Conservation (phyloP, 495 filamentous ascomycete species). For the Penicillium bovifimosum region DNA sequence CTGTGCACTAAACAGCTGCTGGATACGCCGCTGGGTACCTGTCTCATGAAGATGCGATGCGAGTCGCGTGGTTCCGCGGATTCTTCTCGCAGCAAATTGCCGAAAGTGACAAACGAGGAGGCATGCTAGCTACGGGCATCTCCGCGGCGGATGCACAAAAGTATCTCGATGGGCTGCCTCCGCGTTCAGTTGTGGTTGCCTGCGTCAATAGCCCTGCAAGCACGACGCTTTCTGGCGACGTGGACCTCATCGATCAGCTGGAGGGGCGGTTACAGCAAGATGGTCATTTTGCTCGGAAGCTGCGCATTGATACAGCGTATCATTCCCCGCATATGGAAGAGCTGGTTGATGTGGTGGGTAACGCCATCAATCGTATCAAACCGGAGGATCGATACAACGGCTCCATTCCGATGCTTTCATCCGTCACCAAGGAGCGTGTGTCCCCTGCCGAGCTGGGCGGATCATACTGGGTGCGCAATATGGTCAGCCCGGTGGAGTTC, state of each 20-base stretch:
- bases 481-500: slow-evolving; percentile 41
- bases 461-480: slow-evolving; percentile 41
- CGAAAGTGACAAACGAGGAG: slow-evolving; percentile 27
- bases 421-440: slow-evolving; percentile 26
- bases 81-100: slow-evolving; percentile 38
- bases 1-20: slow-evolving; percentile 7
- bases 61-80: slow-evolving; percentile 31
- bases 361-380: slow-evolving; percentile 17
- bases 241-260: slow-evolving; percentile 29
- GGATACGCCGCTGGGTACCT: slow-evolving; percentile 31
- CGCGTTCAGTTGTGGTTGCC: slow-evolving; percentile 28
- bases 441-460: slow-evolving; percentile 17
- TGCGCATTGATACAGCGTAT: slow-evolving; percentile 53
- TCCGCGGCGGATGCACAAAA: slow-evolving; percentile 14
- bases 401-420: slow-evolving; percentile 31
- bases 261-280: slow-evolving; percentile 24
- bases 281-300: slow-evolving; percentile 34
- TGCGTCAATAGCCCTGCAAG: slow-evolving; percentile 43
- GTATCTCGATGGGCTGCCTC: slow-evolving; percentile 13
- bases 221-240: slow-evolving; percentile 41
- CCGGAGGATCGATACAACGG: slow-evolving; percentile 11
- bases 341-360: slow-evolving; percentile 12
- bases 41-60: slow-evolving; percentile 19
- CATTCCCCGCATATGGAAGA: slow-evolving; percentile 44
- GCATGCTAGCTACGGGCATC: slow-evolving; percentile 33